Conservation (phyloP, 257 asterid genomes). For the Mentha longifolia region DNA sequence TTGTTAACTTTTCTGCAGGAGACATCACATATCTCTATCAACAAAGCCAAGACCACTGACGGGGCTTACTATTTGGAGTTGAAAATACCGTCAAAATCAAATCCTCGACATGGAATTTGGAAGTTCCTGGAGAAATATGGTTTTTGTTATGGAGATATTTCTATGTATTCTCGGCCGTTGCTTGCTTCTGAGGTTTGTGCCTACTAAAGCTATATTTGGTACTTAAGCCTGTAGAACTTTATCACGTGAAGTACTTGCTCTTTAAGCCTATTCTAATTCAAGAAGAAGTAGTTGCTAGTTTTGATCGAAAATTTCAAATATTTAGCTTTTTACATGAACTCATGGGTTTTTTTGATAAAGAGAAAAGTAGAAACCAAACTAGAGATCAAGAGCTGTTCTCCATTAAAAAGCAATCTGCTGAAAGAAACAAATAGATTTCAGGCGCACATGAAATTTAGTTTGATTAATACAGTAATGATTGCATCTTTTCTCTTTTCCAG, state of each 20-base stretch:
- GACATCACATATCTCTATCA: conserved; percentile 60
- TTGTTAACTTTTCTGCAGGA: conserved; percentile 59
- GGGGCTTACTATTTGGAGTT: conserved; percentile 80
- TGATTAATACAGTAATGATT: not conserved
- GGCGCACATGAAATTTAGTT: conserved; percentile 11
- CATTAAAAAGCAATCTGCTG: not conserved
- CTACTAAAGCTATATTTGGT: not conserved
- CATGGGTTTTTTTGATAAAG: not conserved
- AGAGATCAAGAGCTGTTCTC: not conserved
- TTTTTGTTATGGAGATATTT: conserved; percentile 62
- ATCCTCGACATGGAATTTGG: conserved; percentile 56
- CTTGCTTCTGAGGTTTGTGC: conserved; percentile 83
- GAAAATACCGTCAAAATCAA: conserved; percentile 67
- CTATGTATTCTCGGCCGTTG: conserved; percentile 56
- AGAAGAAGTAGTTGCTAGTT: conserved; percentile 1
- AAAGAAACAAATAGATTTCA: too few relatives aligned
- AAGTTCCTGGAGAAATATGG: conserved; percentile 80
- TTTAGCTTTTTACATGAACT: not conserved
- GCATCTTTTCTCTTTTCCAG: not conserved
- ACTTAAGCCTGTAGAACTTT: conserved; percentile 1
- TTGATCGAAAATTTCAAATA: not conserved
- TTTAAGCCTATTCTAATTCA: conserved; percentile 1
- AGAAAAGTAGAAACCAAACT: conserved; percentile 5
- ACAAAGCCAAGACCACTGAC: conserved; percentile 65
- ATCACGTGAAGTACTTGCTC: not conserved